Evolutionary conservation across 2,329 filamentous ascomycete species (phyloP).

Genomic region (Curvularia sp.): DNA sequence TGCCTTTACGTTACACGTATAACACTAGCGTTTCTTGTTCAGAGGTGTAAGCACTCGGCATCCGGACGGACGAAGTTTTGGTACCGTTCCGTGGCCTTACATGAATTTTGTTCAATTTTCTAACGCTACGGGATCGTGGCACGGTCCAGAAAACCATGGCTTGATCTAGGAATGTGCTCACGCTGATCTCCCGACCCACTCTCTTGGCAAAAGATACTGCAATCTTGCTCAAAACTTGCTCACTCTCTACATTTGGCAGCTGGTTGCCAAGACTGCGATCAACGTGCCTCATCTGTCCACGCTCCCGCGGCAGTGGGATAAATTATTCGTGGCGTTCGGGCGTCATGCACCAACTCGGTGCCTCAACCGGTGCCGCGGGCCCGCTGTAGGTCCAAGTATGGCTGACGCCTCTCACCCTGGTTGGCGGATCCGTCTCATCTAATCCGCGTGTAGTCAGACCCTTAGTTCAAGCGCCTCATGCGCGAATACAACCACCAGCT

Average conservation of each 20-base stretch:
- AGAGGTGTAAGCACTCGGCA: not conserved
- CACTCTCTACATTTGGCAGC: not conserved
- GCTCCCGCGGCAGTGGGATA: not conserved
- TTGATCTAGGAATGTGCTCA: not conserved
- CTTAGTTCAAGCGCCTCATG: not conserved
- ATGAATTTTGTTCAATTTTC: not conserved
- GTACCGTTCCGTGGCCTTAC: not conserved
- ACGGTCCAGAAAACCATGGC: not conserved
- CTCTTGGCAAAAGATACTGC: not conserved
- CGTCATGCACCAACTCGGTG: not conserved
- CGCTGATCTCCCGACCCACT: not conserved
- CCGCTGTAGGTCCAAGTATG: not conserved
- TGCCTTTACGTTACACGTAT: not conserved
- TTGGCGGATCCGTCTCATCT: slow-evolving; percentile 1
- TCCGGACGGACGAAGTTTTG: not conserved
- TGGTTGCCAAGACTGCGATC: not conserved
- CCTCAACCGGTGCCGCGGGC: slow-evolving; percentile 5
- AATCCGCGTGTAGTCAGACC: not conserved
- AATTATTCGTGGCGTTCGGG: not conserved
- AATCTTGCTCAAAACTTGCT: not conserved
- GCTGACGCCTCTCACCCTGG: not conserved
- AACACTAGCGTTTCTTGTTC: not conserved
- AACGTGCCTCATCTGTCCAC: not conserved
- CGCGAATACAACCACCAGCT: not conserved
- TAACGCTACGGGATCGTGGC: not conserved